Base-by-base conservation (phyloP, 2,329 filamentous ascomycete genomes). In the Lasiodiplodia sp. region DNA sequence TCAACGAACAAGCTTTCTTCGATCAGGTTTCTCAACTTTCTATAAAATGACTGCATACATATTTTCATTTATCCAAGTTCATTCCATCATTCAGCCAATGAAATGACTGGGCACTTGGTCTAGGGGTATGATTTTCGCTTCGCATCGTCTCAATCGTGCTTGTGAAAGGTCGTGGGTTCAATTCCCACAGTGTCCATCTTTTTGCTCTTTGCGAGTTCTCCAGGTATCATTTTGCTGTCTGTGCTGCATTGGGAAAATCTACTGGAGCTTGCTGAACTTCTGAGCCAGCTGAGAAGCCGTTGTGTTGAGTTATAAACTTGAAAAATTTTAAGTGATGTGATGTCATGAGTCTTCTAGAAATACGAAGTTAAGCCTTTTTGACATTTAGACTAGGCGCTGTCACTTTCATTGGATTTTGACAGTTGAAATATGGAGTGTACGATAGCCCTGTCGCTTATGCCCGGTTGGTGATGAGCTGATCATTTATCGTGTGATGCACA, bases 151-250 rank as follows among this genome's bases (percentile, higher is more conserved):
- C 31, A 51, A 69, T 65, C 4, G 52, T 64, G 21, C n/a, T 55
- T 80, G 76, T 74, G 78, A 78, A 78, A 78, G 78, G 78, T 80
- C 78, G 72, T 73, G 78, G 78, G 78, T 80, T 80, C 78, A 77
- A 80, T 77, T 80, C 78, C 78, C 78, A 73, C 73, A 72, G 70
- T 69, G 74, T 80, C 78, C 78, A 75, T 47, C 40, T 68, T 70
- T 70, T 72, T 66, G 25, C n/a, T 47, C 44, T 47, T 47, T 21
- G 44, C 18, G 5, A 2, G 2, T 4, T 10, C 31, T 34, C 31
- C 8, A 10, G 8, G 44, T 12, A 8, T 18, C 11, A 7, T 47
- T 47, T 47, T 47, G 44, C 44, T 8, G 44, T 21, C 44, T 47
- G 18, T 47, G 44, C 44, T 6, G 44, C 44, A 21, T 21, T 8